Evolutionary conservation across 805 yeast genomes (phyloP), one percentile per base, ranked within the genome.

Genomic region (Ogataea nakhonphanomensis): DNA sequence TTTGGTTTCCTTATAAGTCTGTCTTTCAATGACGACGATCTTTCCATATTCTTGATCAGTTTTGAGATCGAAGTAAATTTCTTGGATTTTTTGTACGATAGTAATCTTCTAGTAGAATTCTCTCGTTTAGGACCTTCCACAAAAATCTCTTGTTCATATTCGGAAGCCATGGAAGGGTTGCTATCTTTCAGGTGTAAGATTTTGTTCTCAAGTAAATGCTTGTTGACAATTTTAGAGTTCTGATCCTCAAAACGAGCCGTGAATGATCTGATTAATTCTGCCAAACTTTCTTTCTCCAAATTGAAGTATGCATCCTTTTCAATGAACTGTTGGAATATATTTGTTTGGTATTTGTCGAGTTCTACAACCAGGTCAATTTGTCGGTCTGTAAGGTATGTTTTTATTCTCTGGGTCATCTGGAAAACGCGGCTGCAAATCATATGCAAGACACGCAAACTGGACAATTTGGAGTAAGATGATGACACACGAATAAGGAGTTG

Each of bases 381-480:
- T 39, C 71, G 69, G 17, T 70, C 62, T 7, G 59, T 51, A 40
- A 86, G 71, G 47, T 77, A 80, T 7, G 75, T 79, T 51, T 82
- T 81, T 49, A 90, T 65, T 41, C 78, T 79, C 41, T 74, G 76
- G 1, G 85, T 79, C 50, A 84, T 75, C 34, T 71, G 74, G 10
- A 78, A 75, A 8, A 84, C 67, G 26, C 75, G 63, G 0, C 73
- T 69, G 55, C 79, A 82, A n/a, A 84, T 66, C 2, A 80, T 69
- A 61, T 87, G 85, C 25, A 91, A 62, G 1, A 82, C 72, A 53
- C 98, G 73, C 2, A 89, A 79, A 56, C 83, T 87, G 0, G 95
- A 83, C 37, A 89, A 64, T 2, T 79, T 70, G 17, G 86, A 77
- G 6, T 76, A 66, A 1, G 84, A 71, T 34, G 76, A 72, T 0